These are phyloP conservation scores for Xerocomus minutiporus DNA, from an alignment of 1,284 basidiomycete genomes.

Conservation along the genomic window DNA sequence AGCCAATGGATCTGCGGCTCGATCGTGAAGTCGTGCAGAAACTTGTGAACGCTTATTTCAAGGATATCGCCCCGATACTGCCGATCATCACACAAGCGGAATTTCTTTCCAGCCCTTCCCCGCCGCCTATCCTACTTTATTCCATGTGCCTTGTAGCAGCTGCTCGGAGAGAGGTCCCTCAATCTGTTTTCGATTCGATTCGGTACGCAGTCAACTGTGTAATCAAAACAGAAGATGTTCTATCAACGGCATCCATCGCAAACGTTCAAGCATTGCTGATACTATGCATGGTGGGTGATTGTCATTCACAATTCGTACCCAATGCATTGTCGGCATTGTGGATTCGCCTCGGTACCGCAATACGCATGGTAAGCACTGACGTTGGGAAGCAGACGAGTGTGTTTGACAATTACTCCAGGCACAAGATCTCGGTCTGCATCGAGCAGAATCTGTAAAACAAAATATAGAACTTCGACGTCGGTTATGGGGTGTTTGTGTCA, in stretches of 20 bases:
- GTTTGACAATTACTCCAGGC: constrained; percentile 47
- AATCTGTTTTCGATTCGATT: constrained; percentile 79
- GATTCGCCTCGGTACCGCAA: constrained; percentile 72
- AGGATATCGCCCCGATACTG: constrained; percentile 77
- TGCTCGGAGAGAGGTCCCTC: constrained; percentile 78
- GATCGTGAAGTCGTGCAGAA: constrained; percentile 78
- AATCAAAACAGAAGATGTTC: constrained; percentile 85
- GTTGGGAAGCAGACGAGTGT: background rate
- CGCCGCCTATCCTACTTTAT: constrained; percentile 81
- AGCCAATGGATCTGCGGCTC: constrained; percentile 62
- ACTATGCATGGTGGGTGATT: constrained; percentile 74
- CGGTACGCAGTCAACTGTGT: constrained; percentile 81
- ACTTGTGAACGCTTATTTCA: constrained; percentile 89
- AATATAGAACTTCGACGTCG: constrained; percentile 78
- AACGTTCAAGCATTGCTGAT: constrained; percentile 90
- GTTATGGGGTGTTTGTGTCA: constrained; percentile 88
- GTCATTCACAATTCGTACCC: constrained; percentile 75
- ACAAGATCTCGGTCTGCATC: constrained; percentile 88
- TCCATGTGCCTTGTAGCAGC: constrained; percentile 91
- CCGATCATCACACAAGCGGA: constrained; percentile 86
- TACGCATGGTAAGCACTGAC: constrained; percentile 70
- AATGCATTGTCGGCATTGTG: constrained; percentile 73
- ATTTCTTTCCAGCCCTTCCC: constrained; percentile 71
- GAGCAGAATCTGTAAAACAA: constrained; percentile 76
- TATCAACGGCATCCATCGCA: constrained; percentile 80